Base-by-base conservation (phyloP, 352 stramenopile species). In the Phytophthora palmivora region DNA sequence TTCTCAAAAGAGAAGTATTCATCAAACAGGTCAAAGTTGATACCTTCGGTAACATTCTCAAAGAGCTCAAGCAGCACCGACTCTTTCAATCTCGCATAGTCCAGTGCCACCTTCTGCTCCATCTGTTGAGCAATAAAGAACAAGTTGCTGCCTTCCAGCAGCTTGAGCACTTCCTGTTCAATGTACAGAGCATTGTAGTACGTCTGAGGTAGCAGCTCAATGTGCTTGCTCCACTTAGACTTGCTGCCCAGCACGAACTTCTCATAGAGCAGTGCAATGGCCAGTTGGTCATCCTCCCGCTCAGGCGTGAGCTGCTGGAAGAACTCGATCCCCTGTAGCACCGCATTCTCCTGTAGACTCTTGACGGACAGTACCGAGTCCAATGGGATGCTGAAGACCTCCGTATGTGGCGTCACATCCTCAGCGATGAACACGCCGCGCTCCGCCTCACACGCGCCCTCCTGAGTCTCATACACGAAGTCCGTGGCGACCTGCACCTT, bases 131-230 rank as follows among this genome's bases (percentile, higher is more conserved):
- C 82, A 22, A 95, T 68, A 22, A 78, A 76, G 41, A 78, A 87
- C 46, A 91, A 47, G 32, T 88, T 92, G 55, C 78, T 91, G 22
- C 86, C 84, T 39, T 73, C 34, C 26, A 95, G 45, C 10, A 49
- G 30, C 26, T 70, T 47, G 4, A 82, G 57, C 51, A 88, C 78
- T 12, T 73, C 32, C 9, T 64, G 33, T 3, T 55, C 55, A 60
- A 92, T 91, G 68, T 83, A 93, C 7, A 95, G 63, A 24, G 79
- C 72, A 42, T 92, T 95, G 50, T 91, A 70, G 69, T 92, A 93
- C 39, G 60, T 58, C 9, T 38, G 39, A 0, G 86, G 86, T 30
- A 95, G 54, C 32, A 89, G 61, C 18, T 78, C 61, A 16, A 95
- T 73, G 63, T 95, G 84, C 12, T 80, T 76, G 57, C 59, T 58